Base-by-base conservation (phyloP, 192 early-diverging fungal species). In the Gigaspora rosea region DNA sequence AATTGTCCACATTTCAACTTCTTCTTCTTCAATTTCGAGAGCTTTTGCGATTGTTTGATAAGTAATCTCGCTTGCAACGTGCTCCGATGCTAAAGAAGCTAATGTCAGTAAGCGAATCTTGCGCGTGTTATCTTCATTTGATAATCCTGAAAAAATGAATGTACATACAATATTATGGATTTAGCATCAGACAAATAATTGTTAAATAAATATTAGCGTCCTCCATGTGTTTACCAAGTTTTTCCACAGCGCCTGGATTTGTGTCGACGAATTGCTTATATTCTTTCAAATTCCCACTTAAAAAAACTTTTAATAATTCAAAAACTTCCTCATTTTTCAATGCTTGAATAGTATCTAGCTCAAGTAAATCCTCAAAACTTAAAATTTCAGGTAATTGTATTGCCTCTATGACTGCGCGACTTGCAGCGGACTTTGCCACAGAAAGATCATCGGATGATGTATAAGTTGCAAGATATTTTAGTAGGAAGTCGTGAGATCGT, bases 1-100 rank as follows among this genome's bases (percentile, higher is more conserved):
- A 81, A 98, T 97, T 22, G 95, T 90, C 95, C 95, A 98, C 86
- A 95, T 81, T 87, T 98, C 97, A 12, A 98, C 95, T 41, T 96
- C 94, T 18, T 85, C 87, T 69, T 89, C 89, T 15, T 86, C 82
- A 66, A 98, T 89, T 65, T 89, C 89, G 46, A 98, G 85, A 4
- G 90, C 91, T 65, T 86, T 81, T 54, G 93, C 88, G 64, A 98
- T 90, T n/a, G 86, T 81, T 64, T 78, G 71, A 81, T 96, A 97
- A 51, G 90, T 82, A 78, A 98, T 84, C 64, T 88, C 88, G 49
- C 90, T 80, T 36, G 85, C 82, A 52, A 95, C 82, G 69, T 91
- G 86, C 51, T 86, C 85, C 8, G 92, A 92, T 12, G 92, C 94
- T 33, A 96, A 80, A 22, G 89, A 88, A 3, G 94, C 92, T 62